Percentiles rank a stretch among this genome's conserved stretches.
Evolutionary conservation across 139 green algal genomes (phyloP).

Genomic region (Coccomyxa sp.): DNA sequence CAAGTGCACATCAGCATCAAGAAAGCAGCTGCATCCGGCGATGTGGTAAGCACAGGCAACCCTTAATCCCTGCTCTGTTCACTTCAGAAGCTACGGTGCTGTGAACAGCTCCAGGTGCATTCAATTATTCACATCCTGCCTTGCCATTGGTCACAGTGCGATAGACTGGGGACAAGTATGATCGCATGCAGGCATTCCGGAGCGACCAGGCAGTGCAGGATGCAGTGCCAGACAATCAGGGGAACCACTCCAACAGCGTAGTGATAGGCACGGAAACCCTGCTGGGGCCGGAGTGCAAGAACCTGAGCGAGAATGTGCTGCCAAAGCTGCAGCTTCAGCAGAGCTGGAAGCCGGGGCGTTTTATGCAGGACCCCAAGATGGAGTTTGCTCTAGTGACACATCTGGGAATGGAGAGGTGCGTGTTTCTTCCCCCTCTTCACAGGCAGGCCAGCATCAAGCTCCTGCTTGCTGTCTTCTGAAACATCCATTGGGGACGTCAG

Average conservation of each 20-base stretch:
- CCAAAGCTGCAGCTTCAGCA: conserved; percentile 17
- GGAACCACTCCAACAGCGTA: neutral
- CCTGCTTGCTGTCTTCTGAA: neutral
- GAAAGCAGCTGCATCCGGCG: too few species aligned
- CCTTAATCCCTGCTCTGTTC: too few species aligned
- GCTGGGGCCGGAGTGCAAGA: neutral
- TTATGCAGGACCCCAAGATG: neutral
- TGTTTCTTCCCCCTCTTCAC: too few species aligned
- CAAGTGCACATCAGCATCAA: too few species aligned
- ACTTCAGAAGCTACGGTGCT: too few species aligned
- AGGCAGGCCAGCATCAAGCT: neutral
- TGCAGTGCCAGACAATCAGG: neutral
- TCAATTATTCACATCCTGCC: neutral
- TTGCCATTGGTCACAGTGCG: neutral
- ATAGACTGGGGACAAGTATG: too few species aligned
- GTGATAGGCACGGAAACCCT: neutral
- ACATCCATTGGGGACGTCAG: too few species aligned
- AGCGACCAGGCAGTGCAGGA: neutral
- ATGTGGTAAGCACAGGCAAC: too few species aligned
- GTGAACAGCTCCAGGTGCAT: too few species aligned
- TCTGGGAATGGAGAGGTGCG: conserved; percentile 10
- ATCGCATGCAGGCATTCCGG: neutral
- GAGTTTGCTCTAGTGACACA: conserved; percentile 6
- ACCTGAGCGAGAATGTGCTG: neutral
- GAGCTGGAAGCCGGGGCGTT: conserved; percentile 10